A percentile compares a stretch with the other conserved stretches of the same genome.
Evolutionary conservation across 352 stramenopile species (phyloP).

Genomic region (Poterioochromonas sp.): DNA sequence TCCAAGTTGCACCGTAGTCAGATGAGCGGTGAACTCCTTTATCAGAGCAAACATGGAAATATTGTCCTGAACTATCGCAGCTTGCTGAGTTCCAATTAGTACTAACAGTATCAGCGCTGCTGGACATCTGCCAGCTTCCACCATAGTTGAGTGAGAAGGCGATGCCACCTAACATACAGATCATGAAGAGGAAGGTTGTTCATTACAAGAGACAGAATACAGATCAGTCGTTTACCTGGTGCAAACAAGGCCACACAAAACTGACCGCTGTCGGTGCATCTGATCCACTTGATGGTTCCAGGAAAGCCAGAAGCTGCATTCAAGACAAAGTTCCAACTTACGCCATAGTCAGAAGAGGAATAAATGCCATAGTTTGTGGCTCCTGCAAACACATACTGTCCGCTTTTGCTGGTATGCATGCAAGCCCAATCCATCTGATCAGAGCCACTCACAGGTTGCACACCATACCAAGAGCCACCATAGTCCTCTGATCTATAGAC

Average conservation of each 20-base stretch:
- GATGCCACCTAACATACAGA: slow-evolving; percentile 11
- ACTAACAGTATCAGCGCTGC: slow-evolving; percentile 5
- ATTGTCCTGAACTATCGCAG: slow-evolving; percentile 11
- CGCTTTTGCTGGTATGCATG: no score
- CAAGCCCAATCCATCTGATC: no score
- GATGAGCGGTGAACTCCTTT: slow-evolving; percentile 10
- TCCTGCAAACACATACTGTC: no score
- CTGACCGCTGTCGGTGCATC: no score
- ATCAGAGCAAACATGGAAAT: slow-evolving; percentile 14
- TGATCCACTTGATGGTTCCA: no score
- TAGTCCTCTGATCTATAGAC: background rate
- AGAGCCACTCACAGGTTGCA: no score
- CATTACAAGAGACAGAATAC: slow-evolving; percentile 14
- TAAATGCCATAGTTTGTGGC: no score
- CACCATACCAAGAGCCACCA: background rate
- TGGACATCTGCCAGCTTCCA: slow-evolving; percentile 5
- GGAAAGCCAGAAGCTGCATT: no score
- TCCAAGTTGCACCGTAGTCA: slow-evolving; percentile 10
- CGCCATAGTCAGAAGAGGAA: no score
- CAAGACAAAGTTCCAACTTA: no score
- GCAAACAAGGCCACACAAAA: no score
- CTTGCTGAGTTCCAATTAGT: slow-evolving; percentile 8
- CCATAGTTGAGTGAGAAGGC: slow-evolving; percentile 10
- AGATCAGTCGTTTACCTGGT: slow-evolving; percentile 11
- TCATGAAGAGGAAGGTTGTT: slow-evolving; percentile 13